Evolutionary conservation across 306 rosid species (phyloP), one percentile per base, ranked within the genome.

Genomic region (Sesbania bispinosa): DNA sequence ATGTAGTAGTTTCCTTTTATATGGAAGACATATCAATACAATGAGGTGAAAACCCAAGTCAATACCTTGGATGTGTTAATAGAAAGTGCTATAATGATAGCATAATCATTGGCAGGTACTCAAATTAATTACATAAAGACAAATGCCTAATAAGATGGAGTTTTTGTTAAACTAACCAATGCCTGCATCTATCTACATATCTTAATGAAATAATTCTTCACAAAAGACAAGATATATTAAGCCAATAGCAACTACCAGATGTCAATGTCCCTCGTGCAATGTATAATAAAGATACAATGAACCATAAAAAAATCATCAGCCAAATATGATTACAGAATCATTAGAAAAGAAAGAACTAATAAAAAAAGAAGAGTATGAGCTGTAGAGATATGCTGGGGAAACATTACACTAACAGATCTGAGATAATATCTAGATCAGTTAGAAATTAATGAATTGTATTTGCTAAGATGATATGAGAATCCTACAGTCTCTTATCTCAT

Each of bases 221-320:
- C 51, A 63, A 30, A 63, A 55, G 75, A 65, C 70, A 47, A 63
- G 35, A 41, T 64, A 18, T 55, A 19, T 62, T 27, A 51, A 53
- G 53, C 52, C 21, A 55, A 18, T 41, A 11, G 36, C 65, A 70
- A 80, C 74, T 15, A 45, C 66, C 51, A 46, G 11, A 70, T 75
- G 80, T 75, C 84, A 75, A 54, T 69, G 60, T 21, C 71, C 74
- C 66, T 69, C 70, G 84, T 80, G 80, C 59, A 26, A 43, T 46
- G 67, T 61, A 51, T 68, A 62, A 61, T 62, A 69, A 55, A 80
- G 81, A 58, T 69, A 46, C 84, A 69, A 46, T 63, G 84, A 10
- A 80, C 57, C 73, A 35, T 52, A 62, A 69, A 45, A 32, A 60
- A 75, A 62, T 39, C 29, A 51, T 27, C 1, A 30, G 35, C 69